These are phyloP conservation scores for Zopfochytrium polystomum DNA, from an alignment of 371 early-diverging fungal species.

Conservation along the genomic window DNA sequence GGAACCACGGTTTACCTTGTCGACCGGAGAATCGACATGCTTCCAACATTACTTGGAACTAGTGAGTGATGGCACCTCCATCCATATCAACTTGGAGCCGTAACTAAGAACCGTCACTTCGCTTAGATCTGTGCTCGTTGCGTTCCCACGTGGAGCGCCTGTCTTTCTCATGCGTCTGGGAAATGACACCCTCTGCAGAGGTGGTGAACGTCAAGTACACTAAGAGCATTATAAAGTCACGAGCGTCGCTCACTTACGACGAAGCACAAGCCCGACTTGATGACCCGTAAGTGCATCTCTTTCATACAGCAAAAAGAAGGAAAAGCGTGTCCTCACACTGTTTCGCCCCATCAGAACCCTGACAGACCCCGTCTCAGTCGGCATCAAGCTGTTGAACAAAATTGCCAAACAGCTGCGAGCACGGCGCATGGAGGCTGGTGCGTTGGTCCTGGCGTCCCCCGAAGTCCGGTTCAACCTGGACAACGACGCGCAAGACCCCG, in stretches of 20 bases:
- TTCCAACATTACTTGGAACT: slow-evolving; percentile 83
- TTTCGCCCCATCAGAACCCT: slow-evolving; percentile 43
- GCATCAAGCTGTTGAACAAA: slow-evolving; percentile 77
- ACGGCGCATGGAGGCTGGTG: slow-evolving; percentile 72
- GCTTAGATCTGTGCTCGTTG: slow-evolving; percentile 82
- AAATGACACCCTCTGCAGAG: slow-evolving; percentile 72
- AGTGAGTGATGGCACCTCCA: slow-evolving; percentile 40
- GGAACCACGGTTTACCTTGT: slow-evolving; percentile 95
- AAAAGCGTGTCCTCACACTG: background rate
- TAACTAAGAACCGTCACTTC: no score
- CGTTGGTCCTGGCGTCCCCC: slow-evolving; percentile 79
- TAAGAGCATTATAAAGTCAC: slow-evolving; percentile 91
- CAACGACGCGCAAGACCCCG: slow-evolving; percentile 84
- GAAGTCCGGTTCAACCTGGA: slow-evolving; percentile 86
- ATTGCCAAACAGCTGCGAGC: slow-evolving; percentile 85
- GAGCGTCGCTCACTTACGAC: slow-evolving; percentile 94
- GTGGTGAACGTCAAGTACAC: slow-evolving; percentile 70
- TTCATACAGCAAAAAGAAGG: no score
- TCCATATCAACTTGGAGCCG: no score
- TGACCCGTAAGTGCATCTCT: slow-evolving; percentile 55
- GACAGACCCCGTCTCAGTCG: slow-evolving; percentile 79
- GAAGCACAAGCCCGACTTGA: slow-evolving; percentile 94
- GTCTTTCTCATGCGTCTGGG: slow-evolving; percentile 77
- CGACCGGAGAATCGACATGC: slow-evolving; percentile 96
- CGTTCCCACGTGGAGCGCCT: slow-evolving; percentile 86